Percentiles rank a stretch among this genome's conserved stretches.
These are phyloP conservation scores for Psilocybe sp. DNA, from an alignment of 768 basidiomycete species.

Conservation along the genomic window DNA sequence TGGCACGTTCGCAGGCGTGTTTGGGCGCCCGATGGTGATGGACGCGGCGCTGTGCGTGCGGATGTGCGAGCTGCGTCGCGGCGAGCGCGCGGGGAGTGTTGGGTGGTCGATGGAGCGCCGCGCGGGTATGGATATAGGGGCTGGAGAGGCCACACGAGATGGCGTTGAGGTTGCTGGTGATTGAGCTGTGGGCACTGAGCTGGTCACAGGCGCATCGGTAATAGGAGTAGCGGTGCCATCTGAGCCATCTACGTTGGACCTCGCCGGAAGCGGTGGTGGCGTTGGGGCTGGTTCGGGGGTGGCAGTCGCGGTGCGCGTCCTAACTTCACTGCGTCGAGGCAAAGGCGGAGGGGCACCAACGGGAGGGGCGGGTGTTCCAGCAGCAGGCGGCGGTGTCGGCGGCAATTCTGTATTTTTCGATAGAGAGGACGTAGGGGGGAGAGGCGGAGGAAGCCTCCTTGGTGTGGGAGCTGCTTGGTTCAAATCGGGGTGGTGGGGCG, in stretches of 20 bases:
- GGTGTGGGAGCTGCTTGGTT: not conserved
- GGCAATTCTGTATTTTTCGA: slow-evolving; percentile 23
- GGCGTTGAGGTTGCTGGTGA: too few relatives aligned
- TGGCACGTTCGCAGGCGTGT: slow-evolving; percentile 34
- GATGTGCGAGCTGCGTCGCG: slow-evolving; percentile 1
- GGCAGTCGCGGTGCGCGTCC: slow-evolving; percentile 17
- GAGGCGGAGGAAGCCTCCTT: not conserved
- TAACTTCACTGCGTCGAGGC: slow-evolving; percentile 45
- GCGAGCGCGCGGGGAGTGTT: slow-evolving; percentile 6
- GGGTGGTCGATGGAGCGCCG: slow-evolving; percentile 7
- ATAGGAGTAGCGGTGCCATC: slow-evolving; percentile 1
- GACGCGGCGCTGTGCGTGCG: slow-evolving; percentile 13
- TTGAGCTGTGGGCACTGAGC: too few relatives aligned
- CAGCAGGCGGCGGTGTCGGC: slow-evolving; percentile 18
- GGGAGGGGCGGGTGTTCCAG: slow-evolving; percentile 29
- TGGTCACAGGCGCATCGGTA: slow-evolving; percentile 4
- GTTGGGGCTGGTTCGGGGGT: slow-evolving; percentile 3
- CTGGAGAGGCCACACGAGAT: too few relatives aligned
- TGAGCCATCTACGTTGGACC: not conserved
- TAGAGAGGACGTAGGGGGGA: slow-evolving; percentile 4
- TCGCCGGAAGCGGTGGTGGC: not conserved
- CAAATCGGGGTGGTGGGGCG: not conserved
- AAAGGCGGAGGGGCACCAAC: slow-evolving; percentile 36
- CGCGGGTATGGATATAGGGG: not conserved
- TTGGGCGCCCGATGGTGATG: slow-evolving; percentile 11